Conservation (phyloP, 768 basidiomycete genomes). For the Gelatoporia subvermispora region DNA sequence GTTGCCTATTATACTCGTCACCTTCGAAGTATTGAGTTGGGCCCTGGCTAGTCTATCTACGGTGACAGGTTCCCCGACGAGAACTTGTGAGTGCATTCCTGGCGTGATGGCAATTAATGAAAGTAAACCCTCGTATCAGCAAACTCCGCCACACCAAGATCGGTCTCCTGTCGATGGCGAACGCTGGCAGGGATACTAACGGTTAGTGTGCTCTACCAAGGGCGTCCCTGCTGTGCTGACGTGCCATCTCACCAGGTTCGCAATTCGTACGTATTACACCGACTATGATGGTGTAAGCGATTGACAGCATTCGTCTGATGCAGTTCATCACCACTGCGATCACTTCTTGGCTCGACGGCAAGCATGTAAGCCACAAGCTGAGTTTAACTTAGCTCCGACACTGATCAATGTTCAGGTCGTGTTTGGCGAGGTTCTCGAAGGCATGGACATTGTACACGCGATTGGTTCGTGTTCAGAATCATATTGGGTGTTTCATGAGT, state of each 20-base stretch:
- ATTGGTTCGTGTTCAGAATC: slow-evolving; percentile 48
- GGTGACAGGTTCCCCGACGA: slow-evolving; percentile 90
- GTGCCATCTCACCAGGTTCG: slow-evolving; percentile 47
- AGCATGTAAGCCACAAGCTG: slow-evolving; percentile 52
- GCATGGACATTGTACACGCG: slow-evolving; percentile 76
- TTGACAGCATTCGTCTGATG: slow-evolving; percentile 6
- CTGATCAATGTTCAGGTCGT: slow-evolving; percentile 60
- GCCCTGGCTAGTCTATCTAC: slow-evolving; percentile 70
- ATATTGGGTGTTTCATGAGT: background rate
- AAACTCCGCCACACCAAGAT: slow-evolving; percentile 92
- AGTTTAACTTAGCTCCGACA: background rate
- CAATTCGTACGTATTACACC: slow-evolving; percentile 64
- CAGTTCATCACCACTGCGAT: slow-evolving; percentile 90
- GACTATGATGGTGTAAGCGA: background rate
- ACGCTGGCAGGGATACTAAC: slow-evolving; percentile 89
- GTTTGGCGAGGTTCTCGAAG: slow-evolving; percentile 88
- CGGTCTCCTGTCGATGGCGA: slow-evolving; percentile 92
- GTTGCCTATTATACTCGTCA: background rate
- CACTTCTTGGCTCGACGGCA: slow-evolving; percentile 88
- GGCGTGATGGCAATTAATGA: background rate
- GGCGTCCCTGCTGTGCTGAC: background rate
- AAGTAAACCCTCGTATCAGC: slow-evolving; percentile 39
- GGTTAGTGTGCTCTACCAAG: slow-evolving; percentile 40
- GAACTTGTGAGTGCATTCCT: slow-evolving; percentile 67
- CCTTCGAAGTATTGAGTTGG: background rate